Percentiles rank a stretch among this genome's conserved stretches.
Conservation (phyloP, 257 asterid genomes). For the Datura wrightii region DNA sequence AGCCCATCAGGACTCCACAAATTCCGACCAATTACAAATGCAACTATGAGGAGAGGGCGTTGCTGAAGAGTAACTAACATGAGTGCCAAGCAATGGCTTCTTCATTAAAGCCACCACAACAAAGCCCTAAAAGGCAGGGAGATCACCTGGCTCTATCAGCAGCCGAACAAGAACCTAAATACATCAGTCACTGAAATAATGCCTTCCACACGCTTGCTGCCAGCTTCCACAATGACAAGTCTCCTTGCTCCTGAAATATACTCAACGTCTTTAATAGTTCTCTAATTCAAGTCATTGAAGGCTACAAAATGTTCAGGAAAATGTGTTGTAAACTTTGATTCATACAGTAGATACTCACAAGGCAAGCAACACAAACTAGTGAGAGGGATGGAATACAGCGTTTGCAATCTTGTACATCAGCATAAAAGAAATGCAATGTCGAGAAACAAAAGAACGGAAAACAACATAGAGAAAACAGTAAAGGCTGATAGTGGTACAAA, state of each 20-base stretch:
- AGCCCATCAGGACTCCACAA: constrained; percentile 34
- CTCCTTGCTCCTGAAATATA: constrained; percentile 64
- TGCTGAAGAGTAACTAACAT: constrained; percentile 30
- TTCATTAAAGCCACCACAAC: constrained; percentile 34
- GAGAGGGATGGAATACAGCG: neutral
- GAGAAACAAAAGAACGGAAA: constrained; percentile 11
- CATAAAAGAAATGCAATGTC: neutral
- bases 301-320: constrained; percentile 4
- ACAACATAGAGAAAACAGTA: neutral
- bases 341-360: constrained; percentile 2
- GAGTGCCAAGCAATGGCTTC: constrained; percentile 31
- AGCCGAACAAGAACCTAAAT: constrained; percentile 66
- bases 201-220: constrained; percentile 81
- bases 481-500: neutral
- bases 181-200: constrained; percentile 69
- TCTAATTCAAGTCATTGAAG: neutral
- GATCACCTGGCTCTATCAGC: constrained; percentile 39
- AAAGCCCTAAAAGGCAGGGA: constrained; percentile 33
- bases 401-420: neutral
- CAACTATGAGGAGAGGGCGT: constrained; percentile 26
- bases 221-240: constrained; percentile 78
- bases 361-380: constrained; percentile 21
- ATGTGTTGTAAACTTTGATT: neutral
- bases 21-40: constrained; percentile 25
- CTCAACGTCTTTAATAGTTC: neutral